A percentile compares a stretch with the other conserved stretches of the same genome.
These are phyloP conservation scores for Xylaria nigripes DNA, from an alignment of 495 filamentous ascomycete species.

Conservation along the genomic window DNA sequence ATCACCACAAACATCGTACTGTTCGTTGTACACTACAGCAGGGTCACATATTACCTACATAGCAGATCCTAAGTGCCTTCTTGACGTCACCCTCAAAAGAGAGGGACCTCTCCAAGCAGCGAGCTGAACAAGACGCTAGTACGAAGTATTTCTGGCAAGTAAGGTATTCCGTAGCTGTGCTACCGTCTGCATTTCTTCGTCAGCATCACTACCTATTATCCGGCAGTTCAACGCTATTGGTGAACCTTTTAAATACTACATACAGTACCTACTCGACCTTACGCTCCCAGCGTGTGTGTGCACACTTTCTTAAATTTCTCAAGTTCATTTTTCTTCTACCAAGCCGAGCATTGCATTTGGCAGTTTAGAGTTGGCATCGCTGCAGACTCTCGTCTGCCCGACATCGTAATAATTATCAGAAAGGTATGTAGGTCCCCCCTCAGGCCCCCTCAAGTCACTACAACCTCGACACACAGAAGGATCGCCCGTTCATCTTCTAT, in stretches of 20 bases:
- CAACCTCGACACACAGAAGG: too few relatives aligned
- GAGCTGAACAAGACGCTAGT: constrained; percentile 43
- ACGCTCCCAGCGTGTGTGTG: not conserved
- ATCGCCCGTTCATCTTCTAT: too few relatives aligned
- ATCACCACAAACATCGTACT: too few relatives aligned
- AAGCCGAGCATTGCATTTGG: not conserved
- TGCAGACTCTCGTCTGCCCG: too few relatives aligned
- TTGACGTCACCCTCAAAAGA: not conserved
- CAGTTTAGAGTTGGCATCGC: not conserved
- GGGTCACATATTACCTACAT: too few relatives aligned
- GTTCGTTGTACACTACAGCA: too few relatives aligned
- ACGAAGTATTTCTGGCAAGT: too few relatives aligned
- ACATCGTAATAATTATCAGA: too few relatives aligned
- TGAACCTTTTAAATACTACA: not conserved
- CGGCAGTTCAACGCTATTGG: not conserved
- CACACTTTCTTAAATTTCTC: not conserved
- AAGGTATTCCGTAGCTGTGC: not conserved
- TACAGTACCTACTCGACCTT: not conserved
- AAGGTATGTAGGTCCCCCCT: too few relatives aligned
- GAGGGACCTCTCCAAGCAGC: constrained; percentile 3
- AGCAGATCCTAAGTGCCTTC: constrained; percentile 1
- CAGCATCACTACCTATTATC: not conserved
- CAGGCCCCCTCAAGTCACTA: too few relatives aligned
- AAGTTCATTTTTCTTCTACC: not conserved
- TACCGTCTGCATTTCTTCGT: not conserved